Evolutionary conservation across 2,329 filamentous ascomycete genomes (phyloP).

Genomic region (Aurifilum marmelostoma): DNA sequence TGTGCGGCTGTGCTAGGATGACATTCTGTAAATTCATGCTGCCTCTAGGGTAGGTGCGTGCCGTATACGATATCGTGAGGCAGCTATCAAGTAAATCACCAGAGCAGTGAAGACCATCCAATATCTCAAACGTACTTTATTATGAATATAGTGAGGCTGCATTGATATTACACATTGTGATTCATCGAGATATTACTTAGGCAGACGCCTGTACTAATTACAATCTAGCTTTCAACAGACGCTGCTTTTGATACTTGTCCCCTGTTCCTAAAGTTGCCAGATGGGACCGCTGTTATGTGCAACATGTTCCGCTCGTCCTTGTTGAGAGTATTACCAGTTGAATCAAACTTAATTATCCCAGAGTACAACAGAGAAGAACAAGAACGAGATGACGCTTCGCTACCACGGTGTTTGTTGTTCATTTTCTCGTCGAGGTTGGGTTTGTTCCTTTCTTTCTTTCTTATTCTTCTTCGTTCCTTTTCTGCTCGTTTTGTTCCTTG

Average conservation of each 20-base stretch:
- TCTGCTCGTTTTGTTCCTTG: neutral
- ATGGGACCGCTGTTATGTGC: neutral
- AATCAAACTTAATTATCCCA: neutral
- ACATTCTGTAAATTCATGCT: too few relatives aligned
- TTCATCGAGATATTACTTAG: neutral
- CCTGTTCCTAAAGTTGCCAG: neutral
- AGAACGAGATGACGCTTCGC: neutral
- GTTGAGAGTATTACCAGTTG: neutral
- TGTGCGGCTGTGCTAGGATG: too few relatives aligned
- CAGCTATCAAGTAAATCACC: too few relatives aligned
- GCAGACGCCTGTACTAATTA: neutral
- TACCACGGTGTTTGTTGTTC: neutral
- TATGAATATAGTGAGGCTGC: too few relatives aligned
- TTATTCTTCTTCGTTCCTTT: neutral
- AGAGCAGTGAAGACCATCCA: too few relatives aligned
- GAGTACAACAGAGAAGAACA: neutral
- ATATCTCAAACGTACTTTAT: too few relatives aligned
- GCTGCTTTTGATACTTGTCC: neutral
- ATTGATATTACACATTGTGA: neutral
- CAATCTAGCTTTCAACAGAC: neutral
- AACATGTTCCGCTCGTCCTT: neutral
- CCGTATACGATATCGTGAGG: too few relatives aligned
- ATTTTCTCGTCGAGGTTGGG: neutral
- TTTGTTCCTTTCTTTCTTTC: neutral
- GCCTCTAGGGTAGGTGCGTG: too few relatives aligned